Conservation (phyloP, 345 rosid species). For the Sisymbrium altissimum region DNA sequence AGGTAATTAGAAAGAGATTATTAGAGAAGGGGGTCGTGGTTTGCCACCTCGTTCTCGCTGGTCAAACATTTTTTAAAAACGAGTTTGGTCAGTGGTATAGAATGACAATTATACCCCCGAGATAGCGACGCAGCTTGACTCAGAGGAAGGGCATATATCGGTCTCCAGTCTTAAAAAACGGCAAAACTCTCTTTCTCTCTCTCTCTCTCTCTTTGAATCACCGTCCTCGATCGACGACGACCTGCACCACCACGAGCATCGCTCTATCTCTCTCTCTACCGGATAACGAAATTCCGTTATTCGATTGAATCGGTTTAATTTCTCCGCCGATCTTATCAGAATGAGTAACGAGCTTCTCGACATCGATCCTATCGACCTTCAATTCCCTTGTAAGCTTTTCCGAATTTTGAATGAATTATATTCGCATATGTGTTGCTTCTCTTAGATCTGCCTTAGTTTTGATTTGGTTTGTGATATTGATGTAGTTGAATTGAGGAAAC, state of each 20-base stretch:
- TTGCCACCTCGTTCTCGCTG: conserved; percentile 2
- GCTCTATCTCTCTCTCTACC: conserved; percentile 2
- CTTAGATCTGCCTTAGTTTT: conserved; percentile 20
- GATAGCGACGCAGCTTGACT: neutral
- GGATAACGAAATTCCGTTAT: neutral
- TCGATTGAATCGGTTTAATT: neutral
- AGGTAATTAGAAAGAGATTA: no score
- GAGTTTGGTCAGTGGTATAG: neutral
- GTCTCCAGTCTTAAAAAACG: neutral
- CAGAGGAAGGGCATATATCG: neutral
- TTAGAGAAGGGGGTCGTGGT: no score
- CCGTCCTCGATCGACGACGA: neutral
- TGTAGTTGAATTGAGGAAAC: conserved; percentile 74
- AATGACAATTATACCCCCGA: neutral
- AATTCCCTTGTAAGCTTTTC: conserved; percentile 56
- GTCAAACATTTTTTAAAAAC: neutral
- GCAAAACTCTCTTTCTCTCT: neutral
- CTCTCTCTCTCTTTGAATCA: neutral
- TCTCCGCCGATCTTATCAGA: conserved; percentile 24
- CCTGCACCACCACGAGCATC: neutral
- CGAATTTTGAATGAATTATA: neutral
- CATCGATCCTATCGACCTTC: conserved; percentile 76
- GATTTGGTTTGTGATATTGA: neutral
- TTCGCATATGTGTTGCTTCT: neutral
- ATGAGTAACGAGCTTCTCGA: conserved; percentile 71